These are phyloP conservation scores for Solanum hybrid DNA, from an alignment of 305 asterid genomes.

Conservation along the genomic window DNA sequence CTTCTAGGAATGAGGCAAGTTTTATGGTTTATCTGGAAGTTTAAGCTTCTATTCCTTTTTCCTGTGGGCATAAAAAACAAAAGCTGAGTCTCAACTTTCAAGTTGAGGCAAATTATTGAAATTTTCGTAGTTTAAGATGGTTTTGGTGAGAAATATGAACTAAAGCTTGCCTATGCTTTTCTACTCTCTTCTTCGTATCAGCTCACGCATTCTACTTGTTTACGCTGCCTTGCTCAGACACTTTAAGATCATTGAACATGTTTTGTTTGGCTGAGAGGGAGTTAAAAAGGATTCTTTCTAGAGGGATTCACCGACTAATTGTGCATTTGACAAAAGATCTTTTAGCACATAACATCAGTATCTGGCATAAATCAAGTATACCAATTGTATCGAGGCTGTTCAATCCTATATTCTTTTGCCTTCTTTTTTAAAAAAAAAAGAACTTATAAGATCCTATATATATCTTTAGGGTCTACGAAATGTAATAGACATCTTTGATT, in stretches of 20 bases:
- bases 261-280: not conserved
- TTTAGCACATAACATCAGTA: not conserved
- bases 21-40: not conserved
- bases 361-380: not conserved
- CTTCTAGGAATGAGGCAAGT: constrained; percentile 65
- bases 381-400: not conserved
- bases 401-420: not conserved
- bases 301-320: not conserved
- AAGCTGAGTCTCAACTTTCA: not conserved
- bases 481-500: constrained; percentile 9
- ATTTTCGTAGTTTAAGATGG: not conserved
- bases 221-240: not conserved
- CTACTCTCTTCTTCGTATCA: not conserved
- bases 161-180: not conserved
- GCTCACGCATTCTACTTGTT: not conserved
- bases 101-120: constrained; percentile 4
- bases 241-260: not conserved
- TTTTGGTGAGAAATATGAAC: not conserved
- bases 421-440: not conserved
- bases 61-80: not conserved
- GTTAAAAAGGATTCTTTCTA: not conserved
- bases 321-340: not conserved
- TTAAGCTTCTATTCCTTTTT: not conserved
- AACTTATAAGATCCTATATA: not conserved
- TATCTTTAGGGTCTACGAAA: not conserved